Evolutionary conservation across 1,284 basidiomycete genomes (phyloP), one percentile per base, ranked within the genome.

Genomic region (Malassezia sympodialis): DNA sequence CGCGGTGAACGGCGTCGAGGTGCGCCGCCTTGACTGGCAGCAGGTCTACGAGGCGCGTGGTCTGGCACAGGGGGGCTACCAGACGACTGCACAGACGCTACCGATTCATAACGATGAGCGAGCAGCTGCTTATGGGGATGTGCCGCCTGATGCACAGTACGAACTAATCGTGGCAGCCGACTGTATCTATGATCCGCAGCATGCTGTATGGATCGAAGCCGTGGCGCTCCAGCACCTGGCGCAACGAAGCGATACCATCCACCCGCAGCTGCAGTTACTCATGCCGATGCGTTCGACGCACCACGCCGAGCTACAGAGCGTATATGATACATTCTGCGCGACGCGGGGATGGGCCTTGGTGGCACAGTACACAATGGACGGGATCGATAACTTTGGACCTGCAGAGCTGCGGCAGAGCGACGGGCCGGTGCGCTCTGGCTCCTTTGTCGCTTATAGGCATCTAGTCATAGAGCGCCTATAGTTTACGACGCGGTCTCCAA

Each of bases 161-260:
- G 68, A 70, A 34, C 28, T 65, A 17, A 39, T 71, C 35, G 48
- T 71, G 35, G 68, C 67, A 23, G 65, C 67, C 51, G 69, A 72
- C 45, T 72, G 69, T 48, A 59, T 72, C 21, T 72, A 72, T 50
- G 67, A 72, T 45, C 58, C 63, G 7, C 42, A 59, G 2, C 69
- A 72, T 47, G 64, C 69, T 0, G 14, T 43, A 17, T 72, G 69
- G 69, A 67, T 72, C 27, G 56, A 59, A 2, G 60, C 69, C 3
- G 69, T 72, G 0, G 67, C 65, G 7, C 53, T 57, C 11, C 39
- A 49, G 48, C 55, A 59, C 52, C 59, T 54, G 41, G 55, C 26
- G 21, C 30, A 41, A 5, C 8, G n/a, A 31, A 8, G 27, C 5
- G 34, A 8, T 12, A 3, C 24, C 27, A 6, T 26, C 23, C 27